phyloP scores from a whole-genome alignment of 2,329 filamentous ascomycete species.

The Neofusicoccum cordaticola region DNA sequence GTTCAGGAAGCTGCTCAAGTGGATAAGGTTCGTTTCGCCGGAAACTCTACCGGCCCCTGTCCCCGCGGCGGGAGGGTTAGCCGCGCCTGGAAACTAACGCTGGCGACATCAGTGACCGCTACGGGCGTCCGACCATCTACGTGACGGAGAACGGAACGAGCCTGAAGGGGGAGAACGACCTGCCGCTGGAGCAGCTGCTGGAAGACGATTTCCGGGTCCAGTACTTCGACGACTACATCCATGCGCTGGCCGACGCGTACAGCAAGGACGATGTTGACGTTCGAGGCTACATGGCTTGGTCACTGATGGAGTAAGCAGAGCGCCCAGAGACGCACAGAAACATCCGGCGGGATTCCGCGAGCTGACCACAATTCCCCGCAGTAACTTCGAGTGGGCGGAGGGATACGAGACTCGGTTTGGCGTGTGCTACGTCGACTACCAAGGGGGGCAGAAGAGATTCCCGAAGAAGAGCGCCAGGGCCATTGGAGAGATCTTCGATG shows the following conservation, averaged over 20 bases:
- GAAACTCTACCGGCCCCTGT: constrained; percentile 1
- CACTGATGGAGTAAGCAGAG: constrained; percentile 68
- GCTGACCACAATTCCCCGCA: constrained; percentile 27
- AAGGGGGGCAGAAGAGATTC: constrained; percentile 71
- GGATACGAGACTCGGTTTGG: constrained; percentile 85
- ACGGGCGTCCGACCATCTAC: constrained; percentile 73
- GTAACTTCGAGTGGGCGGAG: constrained; percentile 89
- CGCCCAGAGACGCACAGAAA: constrained; percentile 17
- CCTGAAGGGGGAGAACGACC: constrained; percentile 76
- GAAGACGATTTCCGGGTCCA: constrained; percentile 77
- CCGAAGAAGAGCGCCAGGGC: constrained; percentile 80
- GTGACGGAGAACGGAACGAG: constrained; percentile 88
- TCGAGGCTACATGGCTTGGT: constrained; percentile 81
- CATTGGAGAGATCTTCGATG: constrained; percentile 68
- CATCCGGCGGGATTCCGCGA: constrained; percentile 14
- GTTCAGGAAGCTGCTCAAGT: constrained; percentile 65
- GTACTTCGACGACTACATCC: constrained; percentile 77
- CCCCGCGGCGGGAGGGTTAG: constrained; percentile 55
- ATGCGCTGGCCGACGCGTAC: constrained; percentile 71
- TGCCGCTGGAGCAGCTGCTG: constrained; percentile 67
- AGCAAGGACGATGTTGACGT: constrained; percentile 74
- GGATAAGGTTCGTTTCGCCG: constrained; percentile 25
- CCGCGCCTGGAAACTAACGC: constrained; percentile 36
- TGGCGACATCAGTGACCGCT: constrained; percentile 54
- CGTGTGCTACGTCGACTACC: constrained; percentile 79